Conservation (phyloP, 345 rosid species). For the Streptanthus diversifolius region DNA sequence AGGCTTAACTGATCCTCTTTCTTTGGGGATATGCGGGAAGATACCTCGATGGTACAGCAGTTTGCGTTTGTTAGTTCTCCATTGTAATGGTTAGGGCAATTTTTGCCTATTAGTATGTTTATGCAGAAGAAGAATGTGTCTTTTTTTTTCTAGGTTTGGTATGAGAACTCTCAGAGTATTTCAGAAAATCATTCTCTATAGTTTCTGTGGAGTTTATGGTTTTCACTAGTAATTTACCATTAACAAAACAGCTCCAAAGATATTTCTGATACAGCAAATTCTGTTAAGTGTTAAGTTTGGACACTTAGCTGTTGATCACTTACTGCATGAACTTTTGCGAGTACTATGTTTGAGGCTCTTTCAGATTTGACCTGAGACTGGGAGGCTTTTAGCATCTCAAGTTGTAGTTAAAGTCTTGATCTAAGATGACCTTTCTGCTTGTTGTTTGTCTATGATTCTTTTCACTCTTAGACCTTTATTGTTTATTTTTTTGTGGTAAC, state of each 20-base stretch:
- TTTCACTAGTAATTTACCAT: background rate
- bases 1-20: background rate
- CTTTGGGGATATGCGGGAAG: background rate
- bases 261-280: background rate
- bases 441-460: background rate
- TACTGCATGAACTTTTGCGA: background rate
- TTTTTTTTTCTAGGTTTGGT: background rate
- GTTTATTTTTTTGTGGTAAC: background rate
- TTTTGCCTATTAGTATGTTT: background rate
- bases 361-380: slow-evolving; percentile 2
- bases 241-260: background rate
- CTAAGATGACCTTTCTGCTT: slow-evolving; percentile 10
- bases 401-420: slow-evolving; percentile 1
- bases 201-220: background rate
- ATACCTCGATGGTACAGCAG: background rate
- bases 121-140: background rate
- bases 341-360: background rate
- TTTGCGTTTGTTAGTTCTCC: background rate
- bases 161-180: background rate
- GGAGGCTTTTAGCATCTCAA: slow-evolving; percentile 3
- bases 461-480: background rate
- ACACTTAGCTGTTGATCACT: background rate
- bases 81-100: background rate
- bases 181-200: background rate
- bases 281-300: background rate